Conservation (phyloP, 768 basidiomycete species). For the Amanita subjunquillea region DNA sequence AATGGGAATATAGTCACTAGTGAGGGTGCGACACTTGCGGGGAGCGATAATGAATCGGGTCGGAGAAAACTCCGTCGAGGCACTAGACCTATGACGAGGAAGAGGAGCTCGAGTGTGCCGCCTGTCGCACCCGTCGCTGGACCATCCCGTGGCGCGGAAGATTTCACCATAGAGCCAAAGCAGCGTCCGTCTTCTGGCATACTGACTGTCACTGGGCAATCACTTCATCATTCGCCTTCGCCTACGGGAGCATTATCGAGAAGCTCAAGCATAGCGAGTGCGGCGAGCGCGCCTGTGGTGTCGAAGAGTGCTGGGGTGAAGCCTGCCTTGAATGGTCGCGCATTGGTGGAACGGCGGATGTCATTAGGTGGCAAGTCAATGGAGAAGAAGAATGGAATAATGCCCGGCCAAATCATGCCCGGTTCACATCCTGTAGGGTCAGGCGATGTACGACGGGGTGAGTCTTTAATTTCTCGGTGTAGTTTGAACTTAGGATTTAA, state of each 20-base stretch:
- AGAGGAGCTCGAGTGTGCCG: slow-evolving; percentile 1
- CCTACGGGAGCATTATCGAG: slow-evolving; percentile 14
- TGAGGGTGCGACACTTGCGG: no score
- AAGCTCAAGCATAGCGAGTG: slow-evolving; percentile 21
- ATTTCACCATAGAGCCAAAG: not conserved
- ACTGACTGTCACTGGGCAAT: not conserved
- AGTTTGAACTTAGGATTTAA: not conserved
- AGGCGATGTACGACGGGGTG: not conserved
- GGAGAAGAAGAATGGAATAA: not conserved
- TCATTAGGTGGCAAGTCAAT: slow-evolving; percentile 5
- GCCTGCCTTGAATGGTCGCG: slow-evolving; percentile 13
- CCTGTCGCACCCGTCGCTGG: slow-evolving; percentile 6
- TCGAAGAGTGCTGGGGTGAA: slow-evolving; percentile 6
- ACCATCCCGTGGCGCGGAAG: not conserved
- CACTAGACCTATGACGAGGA: slow-evolving; percentile 10
- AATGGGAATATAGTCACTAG: not conserved
- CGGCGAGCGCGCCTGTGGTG: slow-evolving; percentile 18
- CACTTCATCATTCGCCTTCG: not conserved
- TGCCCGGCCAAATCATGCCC: not conserved
- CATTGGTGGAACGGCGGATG: slow-evolving; percentile 9
- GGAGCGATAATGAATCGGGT: not conserved
- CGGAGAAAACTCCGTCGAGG: not conserved
- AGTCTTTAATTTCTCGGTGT: not conserved
- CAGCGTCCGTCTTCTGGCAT: not conserved
- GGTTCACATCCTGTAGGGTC: not conserved